Evolutionary conservation across 2,329 filamentous ascomycete genomes (phyloP).

Genomic region (Exophiala dermatitidis): DNA sequence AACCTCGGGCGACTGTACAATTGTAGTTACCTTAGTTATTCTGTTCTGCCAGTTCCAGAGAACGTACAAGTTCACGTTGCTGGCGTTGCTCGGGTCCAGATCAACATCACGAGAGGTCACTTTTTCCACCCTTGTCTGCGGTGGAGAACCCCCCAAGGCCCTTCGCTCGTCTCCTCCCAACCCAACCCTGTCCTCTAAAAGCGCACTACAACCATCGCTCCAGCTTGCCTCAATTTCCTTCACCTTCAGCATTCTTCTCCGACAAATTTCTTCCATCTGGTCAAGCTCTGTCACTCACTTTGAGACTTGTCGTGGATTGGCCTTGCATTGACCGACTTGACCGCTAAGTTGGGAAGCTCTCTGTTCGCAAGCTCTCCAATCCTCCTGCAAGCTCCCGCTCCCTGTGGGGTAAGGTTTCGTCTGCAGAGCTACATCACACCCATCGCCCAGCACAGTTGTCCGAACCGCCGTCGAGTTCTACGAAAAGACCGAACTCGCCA

Average conservation of each 20-base stretch:
- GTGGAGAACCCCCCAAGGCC: neutral
- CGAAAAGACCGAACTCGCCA: slow-evolving; percentile 7
- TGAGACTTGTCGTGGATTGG: neutral
- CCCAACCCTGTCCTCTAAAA: slow-evolving; percentile 6
- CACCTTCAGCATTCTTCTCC: slow-evolving; percentile 7
- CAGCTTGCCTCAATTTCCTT: slow-evolving; percentile 22
- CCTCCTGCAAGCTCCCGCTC: slow-evolving; percentile 12
- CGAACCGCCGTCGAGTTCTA: neutral
- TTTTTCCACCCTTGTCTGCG: neutral
- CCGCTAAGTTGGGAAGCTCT: neutral
- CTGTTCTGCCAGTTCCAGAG: too few species aligned
- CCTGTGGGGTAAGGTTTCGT: slow-evolving; percentile 21
- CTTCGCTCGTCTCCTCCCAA: slow-evolving; percentile 1
- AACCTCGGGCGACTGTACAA: too few species aligned
- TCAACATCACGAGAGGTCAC: slow-evolving; percentile 1
- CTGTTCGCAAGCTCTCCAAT: slow-evolving; percentile 2
- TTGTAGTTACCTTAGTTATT: too few species aligned
- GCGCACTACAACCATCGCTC: slow-evolving; percentile 16
- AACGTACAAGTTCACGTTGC: too few species aligned
- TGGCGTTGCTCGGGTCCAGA: neutral
- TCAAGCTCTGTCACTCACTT: neutral
- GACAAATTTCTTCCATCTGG: neutral
- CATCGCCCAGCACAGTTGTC: neutral
- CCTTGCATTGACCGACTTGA: neutral
- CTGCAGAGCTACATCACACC: neutral